Evolutionary conservation across 345 rosid species (phyloP), one percentile per base, ranked within the genome.

Genomic region (Populus simonii): DNA sequence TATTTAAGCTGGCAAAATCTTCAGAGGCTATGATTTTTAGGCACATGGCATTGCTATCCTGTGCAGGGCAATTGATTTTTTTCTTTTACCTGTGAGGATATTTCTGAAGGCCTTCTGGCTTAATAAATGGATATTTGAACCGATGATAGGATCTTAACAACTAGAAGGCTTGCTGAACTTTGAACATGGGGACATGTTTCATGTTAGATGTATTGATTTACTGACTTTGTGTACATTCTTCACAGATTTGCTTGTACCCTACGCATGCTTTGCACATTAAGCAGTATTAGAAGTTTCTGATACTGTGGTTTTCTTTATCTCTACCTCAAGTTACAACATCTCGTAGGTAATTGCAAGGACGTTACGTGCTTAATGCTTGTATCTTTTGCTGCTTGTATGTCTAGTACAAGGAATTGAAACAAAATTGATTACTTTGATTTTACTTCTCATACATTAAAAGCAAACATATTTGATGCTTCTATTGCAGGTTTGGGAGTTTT

Each of bases 401-500:
- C 43, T 4, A 18, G 45, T 29, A 33, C 49, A 35, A 39, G 68
- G 27, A 39, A 39, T 4, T 61, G 23, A 41, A 17, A 18, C 66
- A 8, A 38, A 51, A 33, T 33, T 39, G 49, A 67, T 75, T 51
- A 18, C 51, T 47, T 35, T 33, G 63, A 33, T 61, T 12, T 74
- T 39, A 39, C 22, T 27, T 7, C 39, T 74, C 36, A 49, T 33
- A 75, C 6, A 36, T 61, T n/a, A 4, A 18, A 76, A 68, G 63
- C n/a, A 33, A 25, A 18, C 69, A 29, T 27, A 55, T 72, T 27
- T 55, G 23, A 69, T 74, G 13, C 55, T 70, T 35, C 47, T 7
- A 35, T 35, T 5, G n/a, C 74, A 66, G 76, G 72, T 49, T 75
- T 20, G 17, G 43, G 51, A n/a, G 36, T 76, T 72, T 31, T 38